A percentile compares a stretch with the other conserved stretches of the same genome.
These are phyloP conservation scores for Monosporascus sp. DNA, from an alignment of 2,329 filamentous ascomycete genomes.

Conservation along the genomic window DNA sequence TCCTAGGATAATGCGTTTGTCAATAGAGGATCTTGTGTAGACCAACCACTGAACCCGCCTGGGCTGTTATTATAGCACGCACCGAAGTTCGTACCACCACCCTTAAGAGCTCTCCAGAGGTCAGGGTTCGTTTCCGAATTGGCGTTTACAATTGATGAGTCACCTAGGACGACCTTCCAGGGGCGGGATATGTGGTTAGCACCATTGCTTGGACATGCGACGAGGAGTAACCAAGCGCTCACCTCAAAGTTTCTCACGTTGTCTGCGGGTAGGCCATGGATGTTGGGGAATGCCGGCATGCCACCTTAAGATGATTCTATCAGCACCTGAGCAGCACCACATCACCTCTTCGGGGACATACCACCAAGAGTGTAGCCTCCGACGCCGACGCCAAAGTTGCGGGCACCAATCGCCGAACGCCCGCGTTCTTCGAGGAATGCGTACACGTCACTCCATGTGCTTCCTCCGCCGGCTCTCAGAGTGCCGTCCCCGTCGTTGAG, in stretches of 20 bases:
- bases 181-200: not conserved
- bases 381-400: slow-evolving; percentile 11
- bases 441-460: slow-evolving; percentile 11
- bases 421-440: slow-evolving; percentile 9
- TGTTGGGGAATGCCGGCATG: slow-evolving; percentile 11
- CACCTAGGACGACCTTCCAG: slow-evolving; percentile 10
- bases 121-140: slow-evolving; percentile 7
- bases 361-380: slow-evolving; percentile 14
- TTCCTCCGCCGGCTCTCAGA: slow-evolving; percentile 6
- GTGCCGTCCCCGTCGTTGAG: slow-evolving; percentile 1
- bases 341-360: not conserved
- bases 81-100: slow-evolving; percentile 17
- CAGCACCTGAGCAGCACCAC: not conserved
- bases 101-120: slow-evolving; percentile 13
- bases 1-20: slow-evolving; percentile 1
- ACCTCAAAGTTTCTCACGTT: slow-evolving; percentile 14
- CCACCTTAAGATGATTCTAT: slow-evolving; percentile 8
- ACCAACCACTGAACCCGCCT: too few species aligned
- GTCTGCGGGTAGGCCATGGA: slow-evolving; percentile 13
- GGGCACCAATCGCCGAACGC: slow-evolving; percentile 8
- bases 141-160: slow-evolving; percentile 11
- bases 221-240: not conserved
- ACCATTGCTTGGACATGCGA: too few species aligned
- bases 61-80: too few species aligned
- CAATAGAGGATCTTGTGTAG: too few species aligned